Base-by-base conservation (phyloP, 768 basidiomycete genomes). In the Leccinellum rugosiceps region DNA sequence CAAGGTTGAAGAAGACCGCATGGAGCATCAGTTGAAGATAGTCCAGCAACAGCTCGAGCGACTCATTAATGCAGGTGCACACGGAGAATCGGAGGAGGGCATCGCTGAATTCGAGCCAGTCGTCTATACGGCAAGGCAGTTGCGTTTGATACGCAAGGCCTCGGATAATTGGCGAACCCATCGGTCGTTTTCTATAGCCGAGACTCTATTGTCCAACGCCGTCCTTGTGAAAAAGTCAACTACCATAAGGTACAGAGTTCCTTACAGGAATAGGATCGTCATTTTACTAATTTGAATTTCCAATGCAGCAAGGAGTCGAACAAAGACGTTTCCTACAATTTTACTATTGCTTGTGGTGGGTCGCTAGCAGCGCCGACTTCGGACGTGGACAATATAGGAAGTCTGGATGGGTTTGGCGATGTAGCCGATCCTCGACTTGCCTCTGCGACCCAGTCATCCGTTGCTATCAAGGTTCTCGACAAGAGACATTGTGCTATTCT, bases 201-300 rank as follows among this genome's bases (percentile, higher is more conserved):
- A 98, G 74, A 77, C 81, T 26, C n/a, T 94, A 23, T 76, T 98
- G 51, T 86, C 88, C 6, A 88, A 83, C 68, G 95, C 95, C 11
- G 87, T 94, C 2, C 70, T 87, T 55, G 78, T 98, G 41, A 95
- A 97, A 73, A 96, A 99, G 74, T 95, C 93, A 6, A 98, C 97
- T 71, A 80, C 98, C 47, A 88, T 97, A 64, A 93, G 91, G 89
- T 88, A 60, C 46, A 80, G 43, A 3, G 8, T 55, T 35, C 38
- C 28, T 58, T 47, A 15, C 25, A n/a, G n/a, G 51, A 49, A 35
- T 32, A 45, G 45, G 19, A 25, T 49, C 52, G 28, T 55, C 30
- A 43, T 47, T 57, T 58, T 45, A 58, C 54, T 30, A 31, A 56
- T 57, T 59, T 26, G 55, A 57, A 50, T n/a, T 57, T 58, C 15